Evolutionary conservation across 75 land plant genomes (phyloP), one percentile per base, ranked within the genome.

Genomic region (Pseudotsuga menziesii): DNA sequence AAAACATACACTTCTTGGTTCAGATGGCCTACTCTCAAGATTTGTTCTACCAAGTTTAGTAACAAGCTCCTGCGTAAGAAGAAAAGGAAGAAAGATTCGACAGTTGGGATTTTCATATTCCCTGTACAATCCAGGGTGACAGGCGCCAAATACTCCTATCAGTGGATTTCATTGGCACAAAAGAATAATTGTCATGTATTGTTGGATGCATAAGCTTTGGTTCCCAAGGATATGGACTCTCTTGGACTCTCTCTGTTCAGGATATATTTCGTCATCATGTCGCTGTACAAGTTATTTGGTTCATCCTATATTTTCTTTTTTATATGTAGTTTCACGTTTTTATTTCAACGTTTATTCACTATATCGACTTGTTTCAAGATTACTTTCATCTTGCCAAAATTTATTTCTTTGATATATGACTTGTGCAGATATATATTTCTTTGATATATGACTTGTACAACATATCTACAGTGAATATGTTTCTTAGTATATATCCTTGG

Each of bases 61-160:
- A 87, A 88, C 82, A 87, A 88, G 80, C 84, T 92, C 48, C 69
- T 85, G 1, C 81, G 56, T 59, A 87, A 85, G 83, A 92, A 88
- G 83, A 81, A 80, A 66, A 89, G 84, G 85, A 89, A 82, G 82
- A 88, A 87, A 77, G 86, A 88, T 64, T 83, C 84, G 1, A 89
- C 87, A 8, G 75, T 76, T 58, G 97, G 97, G 26, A 81, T 94
- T 36, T 94, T 94, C 75, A 90, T 89, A 17, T 94, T 94, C 61
- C 97, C 97, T 29, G 32, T 29, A 1, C 80, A 77, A 76, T 75
- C 77, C 13, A 61, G 80, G 63, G 71, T 81, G 26, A 81, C 82
- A 61, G 82, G 82, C n/a, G 71, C 79, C 17, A 81, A 77, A 29
- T 81, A 81, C 44, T 81, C 82, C 16, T 77, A 77, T 64, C 82